Evolutionary conservation across 2,329 filamentous ascomycete species (phyloP).

Genomic region (Didymella keratinophila): DNA sequence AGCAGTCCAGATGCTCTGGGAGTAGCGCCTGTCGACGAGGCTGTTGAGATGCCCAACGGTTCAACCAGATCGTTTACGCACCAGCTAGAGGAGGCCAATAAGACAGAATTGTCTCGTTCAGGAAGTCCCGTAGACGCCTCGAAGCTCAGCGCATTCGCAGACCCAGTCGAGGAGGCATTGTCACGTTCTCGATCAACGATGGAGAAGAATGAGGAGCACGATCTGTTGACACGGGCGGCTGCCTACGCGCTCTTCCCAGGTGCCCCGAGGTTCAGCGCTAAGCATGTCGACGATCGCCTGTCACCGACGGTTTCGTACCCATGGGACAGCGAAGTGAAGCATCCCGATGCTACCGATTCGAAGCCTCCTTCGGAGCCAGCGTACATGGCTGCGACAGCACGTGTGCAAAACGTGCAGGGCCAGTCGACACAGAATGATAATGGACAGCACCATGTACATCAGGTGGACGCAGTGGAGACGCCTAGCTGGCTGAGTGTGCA

Average conservation of each 20-base stretch:
- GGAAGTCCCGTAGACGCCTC: neutral
- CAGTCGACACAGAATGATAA: slow-evolving; percentile 25
- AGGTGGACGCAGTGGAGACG: slow-evolving; percentile 57
- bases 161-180: slow-evolving; percentile 21
- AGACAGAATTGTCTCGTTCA: neutral
- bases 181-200: slow-evolving; percentile 26
- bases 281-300: slow-evolving; percentile 66
- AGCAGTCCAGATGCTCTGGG: neutral
- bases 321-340: slow-evolving; percentile 67
- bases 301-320: slow-evolving; percentile 72
- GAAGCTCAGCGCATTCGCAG: neutral
- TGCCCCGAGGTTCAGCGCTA: slow-evolving; percentile 75
- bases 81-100: neutral
- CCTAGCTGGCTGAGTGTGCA: slow-evolving; percentile 78
- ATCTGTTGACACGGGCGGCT: slow-evolving; percentile 57
- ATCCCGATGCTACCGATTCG: slow-evolving; percentile 68
- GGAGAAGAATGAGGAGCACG: slow-evolving; percentile 23
- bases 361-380: slow-evolving; percentile 43
- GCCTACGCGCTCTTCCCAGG: slow-evolving; percentile 76
- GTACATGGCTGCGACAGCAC: slow-evolving; percentile 48
- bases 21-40: slow-evolving; percentile 4
- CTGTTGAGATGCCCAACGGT: neutral
- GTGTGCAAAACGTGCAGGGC: slow-evolving; percentile 26
- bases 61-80: neutral
- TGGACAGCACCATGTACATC: slow-evolving; percentile 38